Evolutionary conservation across 1,284 basidiomycete genomes (phyloP).

Genomic region (Boletus sp.): DNA sequence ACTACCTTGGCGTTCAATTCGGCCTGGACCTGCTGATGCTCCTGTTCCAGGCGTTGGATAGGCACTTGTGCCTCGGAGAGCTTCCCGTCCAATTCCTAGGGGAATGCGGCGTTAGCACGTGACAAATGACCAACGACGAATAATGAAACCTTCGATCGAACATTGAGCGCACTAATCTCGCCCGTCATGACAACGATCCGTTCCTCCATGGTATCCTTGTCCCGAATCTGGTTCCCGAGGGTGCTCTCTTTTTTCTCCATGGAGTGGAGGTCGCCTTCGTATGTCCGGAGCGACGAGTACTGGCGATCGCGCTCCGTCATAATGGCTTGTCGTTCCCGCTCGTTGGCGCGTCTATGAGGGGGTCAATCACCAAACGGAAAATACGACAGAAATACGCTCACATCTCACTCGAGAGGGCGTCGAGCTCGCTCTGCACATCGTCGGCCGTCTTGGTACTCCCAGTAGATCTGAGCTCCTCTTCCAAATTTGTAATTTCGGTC

Average conservation of each 20-base stretch:
- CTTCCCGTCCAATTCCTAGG: slow-evolving; percentile 67
- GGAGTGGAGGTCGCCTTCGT: slow-evolving; percentile 61
- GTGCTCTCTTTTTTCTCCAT: slow-evolving; percentile 68
- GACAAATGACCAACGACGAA: not conserved
- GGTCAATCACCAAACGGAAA: not conserved
- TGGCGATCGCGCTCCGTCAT: slow-evolving; percentile 71
- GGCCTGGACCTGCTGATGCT: slow-evolving; percentile 56
- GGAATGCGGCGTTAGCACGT: slow-evolving; percentile 10
- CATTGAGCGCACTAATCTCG: slow-evolving; percentile 51
- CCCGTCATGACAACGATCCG: slow-evolving; percentile 65
- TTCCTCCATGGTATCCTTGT: slow-evolving; percentile 63
- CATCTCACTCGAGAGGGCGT: slow-evolving; percentile 66
- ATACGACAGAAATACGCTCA: slow-evolving; percentile 43
- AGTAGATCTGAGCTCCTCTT: slow-evolving; percentile 68
- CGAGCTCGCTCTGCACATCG: slow-evolving; percentile 81
- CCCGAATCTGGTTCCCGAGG: slow-evolving; percentile 64
- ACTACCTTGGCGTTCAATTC: slow-evolving; percentile 55
- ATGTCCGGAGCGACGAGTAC: slow-evolving; percentile 54
- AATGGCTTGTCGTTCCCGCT: slow-evolving; percentile 67
- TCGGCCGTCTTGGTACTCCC: slow-evolving; percentile 84
- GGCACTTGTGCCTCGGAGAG: slow-evolving; percentile 69
- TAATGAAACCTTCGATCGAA: slow-evolving; percentile 48
- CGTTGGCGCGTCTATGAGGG: slow-evolving; percentile 61
- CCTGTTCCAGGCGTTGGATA: slow-evolving; percentile 67
- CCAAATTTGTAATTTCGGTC: slow-evolving; percentile 66